Percentiles rank a stretch among this genome's conserved stretches.
These are phyloP conservation scores for Candida lessepsii DNA, from an alignment of 805 yeast genomes.

Conservation along the genomic window DNA sequence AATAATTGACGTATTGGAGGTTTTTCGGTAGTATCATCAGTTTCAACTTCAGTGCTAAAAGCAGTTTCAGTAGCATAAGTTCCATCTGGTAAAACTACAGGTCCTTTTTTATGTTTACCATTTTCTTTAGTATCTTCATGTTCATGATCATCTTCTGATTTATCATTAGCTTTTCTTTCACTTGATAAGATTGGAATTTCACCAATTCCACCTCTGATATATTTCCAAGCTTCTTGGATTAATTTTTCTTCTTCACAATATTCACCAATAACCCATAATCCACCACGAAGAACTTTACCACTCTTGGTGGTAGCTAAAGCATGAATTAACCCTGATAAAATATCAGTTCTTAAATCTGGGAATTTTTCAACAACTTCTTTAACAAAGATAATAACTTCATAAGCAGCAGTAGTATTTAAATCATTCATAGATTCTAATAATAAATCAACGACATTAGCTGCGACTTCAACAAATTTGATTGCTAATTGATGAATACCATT, in stretches of 20 bases:
- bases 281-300: conserved; percentile 90
- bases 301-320: conserved; percentile 70
- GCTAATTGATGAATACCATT: conserved; percentile 89
- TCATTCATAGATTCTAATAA: conserved; percentile 84
- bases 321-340: conserved; percentile 59
- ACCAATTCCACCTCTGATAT: conserved; percentile 78
- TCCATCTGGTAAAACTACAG: conserved; percentile 95
- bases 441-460: conserved; percentile 85
- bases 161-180: conserved; percentile 46
- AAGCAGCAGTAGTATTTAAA: conserved; percentile 79
- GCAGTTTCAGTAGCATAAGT: conserved; percentile 96
- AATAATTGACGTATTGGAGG: conserved; percentile 82
- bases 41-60: conserved; percentile 50
- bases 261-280: conserved; percentile 96
- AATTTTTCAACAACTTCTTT: conserved; percentile 92
- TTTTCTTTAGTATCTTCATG: conserved; percentile 18
- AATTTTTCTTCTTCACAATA: conserved; percentile 69
- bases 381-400: conserved; percentile 86
- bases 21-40: conserved; percentile 36
- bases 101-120: conserved; percentile 45
- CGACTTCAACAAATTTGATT: conserved; percentile 83
- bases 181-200: conserved; percentile 85
- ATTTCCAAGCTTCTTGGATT: conserved; percentile 83
- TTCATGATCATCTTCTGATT: conserved; percentile 26
- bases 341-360: conserved; percentile 70